phyloP scores from a whole-genome alignment of 768 basidiomycete species.

The Boletellus sp. region DNA sequence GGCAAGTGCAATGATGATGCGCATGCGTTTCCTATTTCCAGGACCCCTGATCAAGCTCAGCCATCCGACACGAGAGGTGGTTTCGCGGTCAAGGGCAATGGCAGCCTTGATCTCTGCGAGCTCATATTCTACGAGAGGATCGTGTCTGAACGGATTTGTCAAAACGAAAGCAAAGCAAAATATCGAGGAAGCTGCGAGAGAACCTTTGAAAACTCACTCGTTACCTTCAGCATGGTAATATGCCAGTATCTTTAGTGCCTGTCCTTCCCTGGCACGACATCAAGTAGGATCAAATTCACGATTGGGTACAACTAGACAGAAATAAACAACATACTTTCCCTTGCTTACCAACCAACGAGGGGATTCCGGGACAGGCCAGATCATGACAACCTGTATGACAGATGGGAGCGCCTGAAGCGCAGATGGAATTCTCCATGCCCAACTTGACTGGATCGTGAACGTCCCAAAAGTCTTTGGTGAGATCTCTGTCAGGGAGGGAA shows the following conservation, averaged over 20 bases:
- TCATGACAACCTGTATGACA: slow-evolving; percentile 9
- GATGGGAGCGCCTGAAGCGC: slow-evolving; percentile 12
- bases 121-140: slow-evolving; percentile 54
- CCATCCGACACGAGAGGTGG: slow-evolving; percentile 44
- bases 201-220: neutral
- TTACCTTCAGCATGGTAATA: slow-evolving; percentile 7
- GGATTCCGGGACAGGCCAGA: slow-evolving; percentile 35
- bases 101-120: slow-evolving; percentile 65
- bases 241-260: slow-evolving; percentile 35
- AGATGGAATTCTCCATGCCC: slow-evolving; percentile 19
- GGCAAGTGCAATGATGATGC: slow-evolving; percentile 54
- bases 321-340: slow-evolving; percentile 23
- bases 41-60: slow-evolving; percentile 41
- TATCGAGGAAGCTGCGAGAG: neutral
- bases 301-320: too few species aligned
- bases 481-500: neutral
- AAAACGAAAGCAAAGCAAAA: neutral
- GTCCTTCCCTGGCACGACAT: slow-evolving; percentile 23
- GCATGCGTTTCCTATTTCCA: slow-evolving; percentile 53
- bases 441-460: slow-evolving; percentile 9
- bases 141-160: neutral
- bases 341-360: slow-evolving; percentile 38
- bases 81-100: slow-evolving; percentile 40
- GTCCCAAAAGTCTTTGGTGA: slow-evolving; percentile 15
- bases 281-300: neutral